Conservation (phyloP, 1,139 yeast species). For the Yamadazyma sp. region DNA sequence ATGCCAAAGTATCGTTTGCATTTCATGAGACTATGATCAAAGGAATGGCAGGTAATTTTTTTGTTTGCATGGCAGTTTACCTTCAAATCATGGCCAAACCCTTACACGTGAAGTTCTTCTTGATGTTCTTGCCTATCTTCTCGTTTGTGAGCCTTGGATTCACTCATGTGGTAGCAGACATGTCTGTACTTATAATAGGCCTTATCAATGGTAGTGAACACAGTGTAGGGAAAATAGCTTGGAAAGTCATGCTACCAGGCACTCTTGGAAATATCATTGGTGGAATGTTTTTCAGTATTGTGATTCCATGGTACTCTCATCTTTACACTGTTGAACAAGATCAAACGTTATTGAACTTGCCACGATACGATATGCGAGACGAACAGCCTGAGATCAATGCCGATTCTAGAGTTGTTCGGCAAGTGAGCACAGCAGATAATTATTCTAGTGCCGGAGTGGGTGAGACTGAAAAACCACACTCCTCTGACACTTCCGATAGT, state of each 20-base stretch:
- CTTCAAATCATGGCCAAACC: constrained; percentile 78
- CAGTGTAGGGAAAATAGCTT: constrained; percentile 61
- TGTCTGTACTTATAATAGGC: constrained; percentile 66
- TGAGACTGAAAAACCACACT: constrained; percentile 5
- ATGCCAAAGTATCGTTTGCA: constrained; percentile 43
- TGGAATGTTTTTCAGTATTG: constrained; percentile 60
- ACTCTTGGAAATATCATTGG: constrained; percentile 72
- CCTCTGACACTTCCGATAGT: constrained; percentile 8
- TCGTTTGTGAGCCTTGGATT: constrained; percentile 74
- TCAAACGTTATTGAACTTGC: constrained; percentile 56
- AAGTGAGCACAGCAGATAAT: constrained; percentile 16
- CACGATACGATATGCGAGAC: constrained; percentile 67
- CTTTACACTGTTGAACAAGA: constrained; percentile 69
- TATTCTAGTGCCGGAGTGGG: constrained; percentile 11
- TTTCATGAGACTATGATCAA: constrained; percentile 63
- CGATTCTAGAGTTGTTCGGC: constrained; percentile 74
- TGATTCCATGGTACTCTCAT: constrained; percentile 69
- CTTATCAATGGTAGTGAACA: constrained; percentile 63
- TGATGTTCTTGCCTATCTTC: constrained; percentile 66
- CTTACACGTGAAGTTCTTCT: constrained; percentile 69
- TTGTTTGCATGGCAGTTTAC: constrained; percentile 71
- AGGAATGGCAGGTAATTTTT: constrained; percentile 75
- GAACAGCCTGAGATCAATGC: constrained; percentile 76
- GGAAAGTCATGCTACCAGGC: constrained; percentile 71
- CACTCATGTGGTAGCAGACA: constrained; percentile 80